A percentile compares a stretch with the other conserved stretches of the same genome.
Evolutionary conservation across 192 early-diverging fungal genomes (phyloP).

Genomic region (Backusella parvicylindrica): DNA sequence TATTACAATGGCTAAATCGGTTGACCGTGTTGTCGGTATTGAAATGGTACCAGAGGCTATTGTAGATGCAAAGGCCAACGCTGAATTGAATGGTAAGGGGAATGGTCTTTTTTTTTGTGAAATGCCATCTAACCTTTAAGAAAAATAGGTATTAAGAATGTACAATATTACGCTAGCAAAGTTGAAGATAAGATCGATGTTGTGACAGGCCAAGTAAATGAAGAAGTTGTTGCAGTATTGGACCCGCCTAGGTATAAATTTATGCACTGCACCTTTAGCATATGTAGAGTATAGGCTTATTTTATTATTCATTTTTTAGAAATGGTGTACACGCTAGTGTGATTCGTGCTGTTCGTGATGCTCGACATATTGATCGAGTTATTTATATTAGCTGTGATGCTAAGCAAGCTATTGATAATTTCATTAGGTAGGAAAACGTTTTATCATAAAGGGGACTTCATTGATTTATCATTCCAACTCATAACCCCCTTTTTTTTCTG

Average conservation of each 20-base stretch:
- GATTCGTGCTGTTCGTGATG: constrained; percentile 58
- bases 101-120: not conserved
- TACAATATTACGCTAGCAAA: constrained; percentile 52
- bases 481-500: constrained; percentile 15
- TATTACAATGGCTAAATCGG: constrained; percentile 61
- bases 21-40: constrained; percentile 71
- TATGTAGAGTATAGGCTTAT: not conserved
- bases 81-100: constrained; percentile 33
- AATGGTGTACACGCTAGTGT: constrained; percentile 57
- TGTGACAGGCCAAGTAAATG: constrained; percentile 28
- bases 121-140: not conserved
- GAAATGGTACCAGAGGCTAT: constrained; percentile 69
- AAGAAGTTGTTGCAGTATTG: constrained; percentile 66
- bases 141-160: constrained; percentile 45
- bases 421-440: constrained; percentile 51
- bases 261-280: not conserved
- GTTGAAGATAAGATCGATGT: constrained; percentile 56
- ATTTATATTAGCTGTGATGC: constrained; percentile 73
- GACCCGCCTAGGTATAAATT: constrained; percentile 64
- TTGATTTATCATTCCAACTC: constrained; percentile 6
- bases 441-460: not conserved
- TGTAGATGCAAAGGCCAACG: constrained; percentile 70
- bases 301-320: constrained; percentile 11
- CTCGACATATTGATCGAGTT: constrained; percentile 47
- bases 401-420: constrained; percentile 53